A percentile compares a stretch with the other conserved stretches of the same genome.
Conservation (phyloP, 352 stramenopile species). For the Pythium brassicae region DNA sequence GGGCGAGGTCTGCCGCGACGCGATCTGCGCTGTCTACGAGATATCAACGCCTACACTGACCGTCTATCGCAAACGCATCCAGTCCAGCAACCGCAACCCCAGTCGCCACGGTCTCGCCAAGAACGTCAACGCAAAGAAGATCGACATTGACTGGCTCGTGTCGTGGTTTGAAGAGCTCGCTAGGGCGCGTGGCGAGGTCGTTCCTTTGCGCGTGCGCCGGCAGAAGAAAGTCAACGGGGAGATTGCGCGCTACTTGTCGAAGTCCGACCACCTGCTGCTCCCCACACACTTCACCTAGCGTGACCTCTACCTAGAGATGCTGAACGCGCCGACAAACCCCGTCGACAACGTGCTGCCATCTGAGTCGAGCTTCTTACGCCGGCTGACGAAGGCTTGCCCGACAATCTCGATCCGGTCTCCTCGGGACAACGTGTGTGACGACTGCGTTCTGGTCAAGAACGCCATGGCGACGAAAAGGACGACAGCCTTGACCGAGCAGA, state of each 20-base stretch:
- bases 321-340: not conserved
- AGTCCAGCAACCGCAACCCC: not conserved
- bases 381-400: not conserved
- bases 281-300: not conserved
- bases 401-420: not conserved
- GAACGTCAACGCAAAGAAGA: not conserved
- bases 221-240: not conserved
- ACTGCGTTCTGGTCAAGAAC: not conserved
- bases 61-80: not conserved
- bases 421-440: not conserved
- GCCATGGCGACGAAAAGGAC: not conserved
- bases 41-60: not conserved
- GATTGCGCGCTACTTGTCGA: not conserved
- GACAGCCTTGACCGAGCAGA: slow-evolving; percentile 2
- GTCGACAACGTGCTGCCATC: not conserved
- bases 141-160: not conserved
- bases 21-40: not conserved
- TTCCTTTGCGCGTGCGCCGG: not conserved
- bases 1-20: not conserved
- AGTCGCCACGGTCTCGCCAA: not conserved
- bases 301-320: not conserved
- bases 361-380: not conserved
- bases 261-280: not conserved
- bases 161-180: not conserved
- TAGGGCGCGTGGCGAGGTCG: not conserved